These are phyloP conservation scores for Apiosordaria backusii DNA, from an alignment of 495 filamentous ascomycete species.

Conservation along the genomic window DNA sequence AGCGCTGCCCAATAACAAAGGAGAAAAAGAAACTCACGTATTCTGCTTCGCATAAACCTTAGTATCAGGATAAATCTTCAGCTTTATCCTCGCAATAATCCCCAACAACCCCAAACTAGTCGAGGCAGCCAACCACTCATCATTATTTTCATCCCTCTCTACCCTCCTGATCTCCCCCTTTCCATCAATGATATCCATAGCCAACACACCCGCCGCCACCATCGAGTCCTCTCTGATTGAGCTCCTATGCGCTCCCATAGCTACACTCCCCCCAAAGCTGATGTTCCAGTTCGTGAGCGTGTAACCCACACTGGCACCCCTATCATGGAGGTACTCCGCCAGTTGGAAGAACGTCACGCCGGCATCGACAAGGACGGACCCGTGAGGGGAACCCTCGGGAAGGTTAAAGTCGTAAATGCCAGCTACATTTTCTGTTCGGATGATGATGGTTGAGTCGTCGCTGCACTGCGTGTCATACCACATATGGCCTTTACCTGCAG, in stretches of 20 bases:
- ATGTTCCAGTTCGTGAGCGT: conserved; percentile 53
- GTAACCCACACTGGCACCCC: conserved; percentile 45
- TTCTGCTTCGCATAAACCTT: conserved; percentile 49
- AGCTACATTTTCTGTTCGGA: conserved; percentile 45
- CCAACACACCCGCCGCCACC: conserved; percentile 49
- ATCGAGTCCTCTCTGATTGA: conserved; percentile 47
- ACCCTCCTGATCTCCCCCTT: conserved; percentile 39
- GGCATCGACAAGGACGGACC: conserved; percentile 45
- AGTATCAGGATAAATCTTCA: conserved; percentile 45
- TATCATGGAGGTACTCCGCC: conserved; percentile 44
- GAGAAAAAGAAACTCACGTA: conserved; percentile 33
- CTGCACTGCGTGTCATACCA: conserved; percentile 53
- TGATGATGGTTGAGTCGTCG: conserved; percentile 41
- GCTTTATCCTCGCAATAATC: conserved; percentile 44
- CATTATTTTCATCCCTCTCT: conserved; percentile 37
- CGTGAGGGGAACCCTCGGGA: conserved; percentile 30
- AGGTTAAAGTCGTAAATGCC: conserved; percentile 40
- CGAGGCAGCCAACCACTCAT: conserved; percentile 49
- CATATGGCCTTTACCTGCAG: conserved; percentile 48
- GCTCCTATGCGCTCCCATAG: conserved; percentile 49
- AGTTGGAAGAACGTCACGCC: conserved; percentile 52
- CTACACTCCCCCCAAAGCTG: conserved; percentile 47
- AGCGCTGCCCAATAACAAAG: not conserved
- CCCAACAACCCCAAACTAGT: conserved; percentile 47
- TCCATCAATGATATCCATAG: conserved; percentile 48